Evolutionary conservation across 805 yeast species (phyloP).

Genomic region (Yarrowia sp.): DNA sequence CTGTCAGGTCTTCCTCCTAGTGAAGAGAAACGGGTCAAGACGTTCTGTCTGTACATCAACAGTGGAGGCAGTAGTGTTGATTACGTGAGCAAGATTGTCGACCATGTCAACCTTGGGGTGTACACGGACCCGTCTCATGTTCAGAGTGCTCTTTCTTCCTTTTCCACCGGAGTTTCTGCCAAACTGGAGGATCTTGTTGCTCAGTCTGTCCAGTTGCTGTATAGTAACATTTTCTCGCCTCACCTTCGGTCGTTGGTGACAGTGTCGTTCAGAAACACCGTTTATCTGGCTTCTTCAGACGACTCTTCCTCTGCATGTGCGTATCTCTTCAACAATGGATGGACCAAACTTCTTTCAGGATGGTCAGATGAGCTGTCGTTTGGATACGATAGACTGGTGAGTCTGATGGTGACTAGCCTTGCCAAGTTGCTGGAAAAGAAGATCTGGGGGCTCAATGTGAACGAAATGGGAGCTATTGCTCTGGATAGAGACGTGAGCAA

Average conservation of each 20-base stretch:
- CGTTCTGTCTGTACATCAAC: constrained; percentile 71
- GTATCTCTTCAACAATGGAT: constrained; percentile 61
- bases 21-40: constrained; percentile 60
- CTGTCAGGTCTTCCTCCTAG: constrained; percentile 43
- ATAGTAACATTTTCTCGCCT: constrained; percentile 51
- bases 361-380: constrained; percentile 18
- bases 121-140: constrained; percentile 49
- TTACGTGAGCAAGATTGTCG: constrained; percentile 62
- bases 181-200: constrained; percentile 53
- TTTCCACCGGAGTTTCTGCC: constrained; percentile 48
- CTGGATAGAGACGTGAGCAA: constrained; percentile 81
- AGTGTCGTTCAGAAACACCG: constrained; percentile 53
- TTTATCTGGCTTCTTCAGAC: constrained; percentile 50
- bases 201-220: constrained; percentile 56
- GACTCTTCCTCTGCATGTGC: constrained; percentile 43
- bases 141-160: constrained; percentile 31
- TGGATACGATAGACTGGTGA: constrained; percentile 55
- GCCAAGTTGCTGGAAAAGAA: constrained; percentile 68
- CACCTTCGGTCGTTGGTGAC: constrained; percentile 51
- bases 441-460: constrained; percentile 71
- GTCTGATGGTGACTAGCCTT: constrained; percentile 60
- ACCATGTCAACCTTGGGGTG: constrained; percentile 33
- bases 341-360: constrained; percentile 72
- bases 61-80: constrained; percentile 69
- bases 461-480: constrained; percentile 82